Conservation (phyloP, 495 filamentous ascomycete genomes). For the Neurospora sp. region DNA sequence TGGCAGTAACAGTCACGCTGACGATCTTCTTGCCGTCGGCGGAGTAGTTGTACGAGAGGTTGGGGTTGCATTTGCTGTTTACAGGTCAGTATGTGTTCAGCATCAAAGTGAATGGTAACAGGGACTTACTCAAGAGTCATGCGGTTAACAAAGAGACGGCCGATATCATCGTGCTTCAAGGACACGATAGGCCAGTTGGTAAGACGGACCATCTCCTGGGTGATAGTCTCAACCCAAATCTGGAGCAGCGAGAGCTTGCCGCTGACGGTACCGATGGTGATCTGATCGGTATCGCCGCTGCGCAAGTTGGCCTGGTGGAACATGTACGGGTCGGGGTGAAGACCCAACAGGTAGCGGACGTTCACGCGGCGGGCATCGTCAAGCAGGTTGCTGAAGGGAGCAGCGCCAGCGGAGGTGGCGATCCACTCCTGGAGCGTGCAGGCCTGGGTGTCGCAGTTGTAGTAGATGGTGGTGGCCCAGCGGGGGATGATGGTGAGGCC, state of each 20-base stretch:
- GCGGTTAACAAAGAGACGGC: constrained; percentile 37
- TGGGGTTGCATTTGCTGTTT: constrained; percentile 35
- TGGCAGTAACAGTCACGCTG: constrained; percentile 40
- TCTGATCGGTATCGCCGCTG: constrained; percentile 33
- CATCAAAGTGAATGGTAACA: not conserved
- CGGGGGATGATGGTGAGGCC: constrained; percentile 50
- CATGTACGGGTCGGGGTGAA: constrained; percentile 42
- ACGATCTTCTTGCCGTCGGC: constrained; percentile 34
- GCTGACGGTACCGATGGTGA: constrained; percentile 43
- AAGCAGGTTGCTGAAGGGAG: constrained; percentile 39
- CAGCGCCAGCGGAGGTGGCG: constrained; percentile 43
- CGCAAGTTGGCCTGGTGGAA: constrained; percentile 53
- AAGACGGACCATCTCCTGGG: constrained; percentile 47
- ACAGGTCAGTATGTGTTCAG: not conserved
- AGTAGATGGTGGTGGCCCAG: constrained; percentile 56
- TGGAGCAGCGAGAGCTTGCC: constrained; percentile 46
- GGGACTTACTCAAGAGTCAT: constrained; percentile 38
- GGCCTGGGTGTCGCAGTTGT: constrained; percentile 47
- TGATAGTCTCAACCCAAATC: constrained; percentile 50
- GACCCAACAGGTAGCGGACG: constrained; percentile 44
- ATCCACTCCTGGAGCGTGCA: constrained; percentile 54
- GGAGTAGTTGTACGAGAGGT: constrained; percentile 35
- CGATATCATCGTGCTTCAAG: constrained; percentile 48
- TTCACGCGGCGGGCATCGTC: constrained; percentile 40
- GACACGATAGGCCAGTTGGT: constrained; percentile 49